Evolutionary conservation across 2,329 filamentous ascomycete species (phyloP).

Genomic region (Cladosporium colombiae): DNA sequence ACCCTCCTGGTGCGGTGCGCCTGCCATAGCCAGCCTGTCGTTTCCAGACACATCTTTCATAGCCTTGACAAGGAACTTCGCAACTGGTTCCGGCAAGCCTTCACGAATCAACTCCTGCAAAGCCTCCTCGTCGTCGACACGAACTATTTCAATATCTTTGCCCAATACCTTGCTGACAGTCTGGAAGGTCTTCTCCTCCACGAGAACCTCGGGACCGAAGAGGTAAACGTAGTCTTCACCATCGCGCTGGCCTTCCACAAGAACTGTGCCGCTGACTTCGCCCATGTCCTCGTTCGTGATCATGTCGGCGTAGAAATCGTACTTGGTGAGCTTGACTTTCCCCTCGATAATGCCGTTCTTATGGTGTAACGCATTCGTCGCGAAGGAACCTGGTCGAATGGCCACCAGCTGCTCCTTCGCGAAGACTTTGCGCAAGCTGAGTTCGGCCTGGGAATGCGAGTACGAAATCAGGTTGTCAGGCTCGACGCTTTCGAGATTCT

Average conservation of each 20-base stretch:
- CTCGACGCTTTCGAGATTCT: slow-evolving; percentile 28
- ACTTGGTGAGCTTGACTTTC: slow-evolving; percentile 37
- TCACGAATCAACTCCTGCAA: slow-evolving; percentile 9
- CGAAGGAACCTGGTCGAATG: slow-evolving; percentile 48
- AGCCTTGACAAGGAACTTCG: slow-evolving; percentile 24
- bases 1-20: slow-evolving; percentile 23
- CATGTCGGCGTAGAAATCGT: slow-evolving; percentile 40
- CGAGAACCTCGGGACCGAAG: slow-evolving; percentile 41
- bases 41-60: neutral
- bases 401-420: slow-evolving; percentile 42
- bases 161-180: slow-evolving; percentile 37
- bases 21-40: neutral
- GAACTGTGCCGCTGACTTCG: slow-evolving; percentile 42
- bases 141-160: slow-evolving; percentile 36
- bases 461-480: slow-evolving; percentile 41
- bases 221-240: slow-evolving; percentile 39
- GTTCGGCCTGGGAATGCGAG: slow-evolving; percentile 49
- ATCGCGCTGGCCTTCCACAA: slow-evolving; percentile 38
- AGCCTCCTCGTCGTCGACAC: slow-evolving; percentile 29
- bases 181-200: slow-evolving; percentile 33
- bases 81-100: slow-evolving; percentile 22
- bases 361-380: slow-evolving; percentile 41
- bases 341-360: slow-evolving; percentile 34
- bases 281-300: slow-evolving; percentile 51
- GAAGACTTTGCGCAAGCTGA: slow-evolving; percentile 45